Percentiles rank a stretch among this genome's conserved stretches.
Evolutionary conservation across 169 alveolate genomes (phyloP).

Genomic region (Fabrea salina): DNA sequence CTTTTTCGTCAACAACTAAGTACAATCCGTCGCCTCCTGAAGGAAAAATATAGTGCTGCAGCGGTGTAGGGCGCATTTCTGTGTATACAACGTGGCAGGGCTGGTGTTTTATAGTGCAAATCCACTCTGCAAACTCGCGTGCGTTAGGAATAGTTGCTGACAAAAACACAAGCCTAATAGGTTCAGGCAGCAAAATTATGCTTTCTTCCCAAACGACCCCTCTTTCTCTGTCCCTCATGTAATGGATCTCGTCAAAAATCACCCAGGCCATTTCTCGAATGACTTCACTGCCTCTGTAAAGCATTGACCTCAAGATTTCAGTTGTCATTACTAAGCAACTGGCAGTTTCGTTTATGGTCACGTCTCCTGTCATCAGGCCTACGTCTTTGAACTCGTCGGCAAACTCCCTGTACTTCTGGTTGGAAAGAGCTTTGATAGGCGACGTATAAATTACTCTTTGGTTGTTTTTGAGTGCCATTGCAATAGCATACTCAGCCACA

Average conservation of each 20-base stretch:
- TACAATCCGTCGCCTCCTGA: conserved; percentile 94
- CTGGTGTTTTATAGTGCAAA: conserved; percentile 94
- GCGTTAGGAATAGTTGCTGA: conserved; percentile 99
- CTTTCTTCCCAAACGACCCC: conserved; percentile 99
- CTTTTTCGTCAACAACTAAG: conserved; percentile 92
- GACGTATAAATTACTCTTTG: conserved; percentile 98
- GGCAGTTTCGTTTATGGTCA: conserved; percentile 96
- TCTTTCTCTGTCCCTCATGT: conserved; percentile 99
- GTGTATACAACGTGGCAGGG: conserved; percentile 98
- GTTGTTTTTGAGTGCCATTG: conserved; percentile 93
- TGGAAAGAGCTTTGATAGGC: conserved; percentile 98
- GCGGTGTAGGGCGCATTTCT: conserved; percentile 98
- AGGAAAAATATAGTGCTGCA: conserved; percentile 95
- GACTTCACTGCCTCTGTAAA: conserved; percentile 97
- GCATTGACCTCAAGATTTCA: conserved; percentile 96
- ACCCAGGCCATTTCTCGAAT: conserved; percentile 88
- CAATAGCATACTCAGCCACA: conserved; percentile 99
- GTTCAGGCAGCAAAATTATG: conserved; percentile 92
- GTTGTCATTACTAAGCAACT: conserved; percentile 99
- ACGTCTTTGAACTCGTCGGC: conserved; percentile 94
- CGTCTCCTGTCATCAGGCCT: conserved; percentile 99
- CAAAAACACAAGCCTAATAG: conserved; percentile 94
- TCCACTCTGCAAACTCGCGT: conserved; percentile 99
- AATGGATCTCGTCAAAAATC: conserved; percentile 96
- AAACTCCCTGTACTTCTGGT: conserved; percentile 98